A percentile compares a stretch with the other conserved stretches of the same genome.
Conservation (phyloP, 2,329 filamentous ascomycete genomes). For the Neonectria neomacrospora region DNA sequence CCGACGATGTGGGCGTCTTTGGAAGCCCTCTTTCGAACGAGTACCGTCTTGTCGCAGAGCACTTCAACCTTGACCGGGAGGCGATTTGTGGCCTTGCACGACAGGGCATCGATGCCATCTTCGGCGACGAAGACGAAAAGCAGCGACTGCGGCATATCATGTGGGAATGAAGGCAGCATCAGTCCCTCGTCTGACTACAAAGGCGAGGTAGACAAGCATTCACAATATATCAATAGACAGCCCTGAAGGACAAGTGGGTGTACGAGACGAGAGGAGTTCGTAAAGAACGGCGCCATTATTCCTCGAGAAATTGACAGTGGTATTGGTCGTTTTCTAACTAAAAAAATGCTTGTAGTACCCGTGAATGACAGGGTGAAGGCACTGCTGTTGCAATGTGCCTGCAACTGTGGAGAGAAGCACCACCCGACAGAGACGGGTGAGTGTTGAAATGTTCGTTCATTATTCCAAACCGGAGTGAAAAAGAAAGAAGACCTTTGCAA, state of each 20-base stretch:
- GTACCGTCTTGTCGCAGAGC: constrained; percentile 76
- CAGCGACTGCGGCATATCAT: constrained; percentile 62
- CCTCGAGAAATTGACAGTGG: constrained; percentile 4
- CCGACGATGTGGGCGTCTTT: constrained; percentile 86
- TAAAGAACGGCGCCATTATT: not conserved
- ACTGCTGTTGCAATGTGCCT: constrained; percentile 9
- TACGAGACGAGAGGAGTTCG: not conserved
- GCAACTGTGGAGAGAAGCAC: constrained; percentile 24
- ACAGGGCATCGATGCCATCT: constrained; percentile 72
- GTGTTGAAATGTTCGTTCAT: constrained; percentile 22
- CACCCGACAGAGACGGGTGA: constrained; percentile 14
- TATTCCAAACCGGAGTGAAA: constrained; percentile 13
- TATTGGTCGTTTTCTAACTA: constrained; percentile 29
- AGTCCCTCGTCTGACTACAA: not conserved
- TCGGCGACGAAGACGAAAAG: constrained; percentile 72
- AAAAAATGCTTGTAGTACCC: constrained; percentile 9
- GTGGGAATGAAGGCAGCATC: constrained; percentile 50
- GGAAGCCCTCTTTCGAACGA: constrained; percentile 81
- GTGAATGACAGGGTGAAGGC: constrained; percentile 18
- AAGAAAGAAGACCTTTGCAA: constrained; percentile 18
- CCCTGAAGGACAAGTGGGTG: not conserved
- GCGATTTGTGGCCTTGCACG: constrained; percentile 67
- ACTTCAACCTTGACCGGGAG: constrained; percentile 68
- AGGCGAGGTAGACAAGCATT: not conserved
- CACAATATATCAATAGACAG: not conserved